A percentile compares a stretch with the other conserved stretches of the same genome.
Conservation (phyloP, 139 green algal species). For the Zygnema circumcarinatum region DNA sequence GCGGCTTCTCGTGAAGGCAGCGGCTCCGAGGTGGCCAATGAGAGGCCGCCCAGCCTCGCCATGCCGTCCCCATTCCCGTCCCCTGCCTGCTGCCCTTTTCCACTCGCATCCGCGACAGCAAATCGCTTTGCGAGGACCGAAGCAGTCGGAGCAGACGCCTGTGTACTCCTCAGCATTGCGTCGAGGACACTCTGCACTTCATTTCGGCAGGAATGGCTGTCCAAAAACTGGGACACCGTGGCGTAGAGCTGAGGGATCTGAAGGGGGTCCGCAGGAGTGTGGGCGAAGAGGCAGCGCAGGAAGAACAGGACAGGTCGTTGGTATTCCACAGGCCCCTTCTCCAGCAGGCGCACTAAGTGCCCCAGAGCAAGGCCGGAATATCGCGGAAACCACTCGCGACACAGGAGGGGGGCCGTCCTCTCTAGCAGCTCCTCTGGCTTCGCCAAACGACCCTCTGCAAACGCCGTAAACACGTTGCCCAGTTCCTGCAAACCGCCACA, state of each 20-base stretch:
- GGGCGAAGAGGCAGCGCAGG: constrained; percentile 33
- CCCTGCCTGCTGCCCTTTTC: neutral
- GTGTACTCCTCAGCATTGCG: constrained; percentile 23
- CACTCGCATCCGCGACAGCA: neutral
- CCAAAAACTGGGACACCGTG: constrained; percentile 32
- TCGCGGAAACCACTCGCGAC: constrained; percentile 47
- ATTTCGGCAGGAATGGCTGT: constrained; percentile 7
- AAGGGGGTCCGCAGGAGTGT: constrained; percentile 27
- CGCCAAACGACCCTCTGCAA: constrained; percentile 27
- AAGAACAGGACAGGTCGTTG: constrained; percentile 47
- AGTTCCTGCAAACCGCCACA: constrained; percentile 17
- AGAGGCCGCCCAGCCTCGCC: neutral
- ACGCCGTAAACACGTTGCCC: constrained; percentile 37
- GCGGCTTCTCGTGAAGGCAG: constrained; percentile 20
- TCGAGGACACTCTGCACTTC: constrained; percentile 44
- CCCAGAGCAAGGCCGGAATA: constrained; percentile 34
- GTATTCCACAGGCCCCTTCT: constrained; percentile 55
- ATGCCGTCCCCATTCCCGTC: neutral
- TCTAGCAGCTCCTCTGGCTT: constrained; percentile 51
- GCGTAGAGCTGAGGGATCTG: constrained; percentile 32
- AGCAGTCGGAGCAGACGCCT: neutral
- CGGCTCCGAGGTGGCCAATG: neutral
- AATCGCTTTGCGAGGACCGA: neutral
- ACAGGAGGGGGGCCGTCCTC: constrained; percentile 20
- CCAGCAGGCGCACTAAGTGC: constrained; percentile 52